These are phyloP conservation scores for Auricularia auricula-judae DNA, from an alignment of 768 basidiomycete genomes.

Conservation along the genomic window DNA sequence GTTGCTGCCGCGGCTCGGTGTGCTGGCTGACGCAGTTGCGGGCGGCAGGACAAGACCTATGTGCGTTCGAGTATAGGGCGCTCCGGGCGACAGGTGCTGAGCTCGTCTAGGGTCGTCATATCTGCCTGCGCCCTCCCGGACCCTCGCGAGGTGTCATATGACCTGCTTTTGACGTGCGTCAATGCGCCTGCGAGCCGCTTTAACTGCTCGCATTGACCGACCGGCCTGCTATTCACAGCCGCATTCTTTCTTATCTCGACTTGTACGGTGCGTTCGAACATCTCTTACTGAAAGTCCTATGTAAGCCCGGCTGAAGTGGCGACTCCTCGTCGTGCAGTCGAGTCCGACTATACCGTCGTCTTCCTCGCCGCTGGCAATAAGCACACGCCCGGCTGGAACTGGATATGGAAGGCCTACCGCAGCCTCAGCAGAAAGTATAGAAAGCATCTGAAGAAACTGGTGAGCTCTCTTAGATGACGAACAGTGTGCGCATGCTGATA, in stretches of 20 bases:
- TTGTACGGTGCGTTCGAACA: constrained; percentile 49
- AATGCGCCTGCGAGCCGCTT: neutral
- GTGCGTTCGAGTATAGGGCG: constrained; percentile 30
- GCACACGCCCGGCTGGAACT: constrained; percentile 73
- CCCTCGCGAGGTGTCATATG: constrained; percentile 65
- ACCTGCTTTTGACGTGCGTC: constrained; percentile 60
- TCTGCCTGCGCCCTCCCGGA: constrained; percentile 78
- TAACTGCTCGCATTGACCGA: neutral
- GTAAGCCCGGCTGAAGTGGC: too few relatives aligned
- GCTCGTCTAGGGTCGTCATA: constrained; percentile 55
- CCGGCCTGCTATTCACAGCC: constrained; percentile 42
- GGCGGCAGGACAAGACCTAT: constrained; percentile 66
- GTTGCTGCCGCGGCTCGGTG: neutral
- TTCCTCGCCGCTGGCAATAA: constrained; percentile 75
- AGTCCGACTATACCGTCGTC: constrained; percentile 80
- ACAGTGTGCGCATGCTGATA: neutral
- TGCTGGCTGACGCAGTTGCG: neutral
- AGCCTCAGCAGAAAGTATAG: constrained; percentile 72
- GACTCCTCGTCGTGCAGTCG: constrained; percentile 38
- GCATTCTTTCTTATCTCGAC: constrained; percentile 68
- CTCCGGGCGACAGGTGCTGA: neutral
- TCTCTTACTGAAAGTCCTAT: too few relatives aligned
- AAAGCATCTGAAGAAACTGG: constrained; percentile 78
- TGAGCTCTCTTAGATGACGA: constrained; percentile 14
- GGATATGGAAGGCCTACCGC: constrained; percentile 87